Evolutionary conservation across 2,329 filamentous ascomycete species (phyloP).

Genomic region (Colletotrichum magnum): DNA sequence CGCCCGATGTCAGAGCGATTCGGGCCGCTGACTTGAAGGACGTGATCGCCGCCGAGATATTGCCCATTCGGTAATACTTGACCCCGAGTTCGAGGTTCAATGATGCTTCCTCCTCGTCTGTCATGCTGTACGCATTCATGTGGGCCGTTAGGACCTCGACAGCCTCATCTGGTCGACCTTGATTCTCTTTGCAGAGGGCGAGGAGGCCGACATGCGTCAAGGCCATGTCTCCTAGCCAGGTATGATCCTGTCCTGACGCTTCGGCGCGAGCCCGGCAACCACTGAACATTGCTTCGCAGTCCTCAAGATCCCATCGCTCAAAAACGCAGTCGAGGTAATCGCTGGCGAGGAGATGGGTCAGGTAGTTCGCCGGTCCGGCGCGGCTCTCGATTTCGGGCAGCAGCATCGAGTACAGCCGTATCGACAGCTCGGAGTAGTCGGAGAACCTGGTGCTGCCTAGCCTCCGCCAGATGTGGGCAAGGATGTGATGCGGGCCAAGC

Average conservation of each 20-base stretch:
- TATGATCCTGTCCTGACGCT: constrained; percentile 47
- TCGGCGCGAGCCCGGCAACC: constrained; percentile 48
- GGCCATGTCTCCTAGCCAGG: constrained; percentile 50
- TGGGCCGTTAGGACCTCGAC: constrained; percentile 46
- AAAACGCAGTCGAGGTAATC: constrained; percentile 53
- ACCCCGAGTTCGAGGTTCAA: constrained; percentile 51
- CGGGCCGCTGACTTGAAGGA: constrained; percentile 49
- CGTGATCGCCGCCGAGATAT: constrained; percentile 46
- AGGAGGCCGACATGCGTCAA: constrained; percentile 49
- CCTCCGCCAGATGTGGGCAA: constrained; percentile 50
- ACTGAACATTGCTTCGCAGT: constrained; percentile 48
- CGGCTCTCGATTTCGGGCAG: constrained; percentile 49
- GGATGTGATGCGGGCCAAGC: constrained; percentile 47
- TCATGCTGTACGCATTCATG: constrained; percentile 48
- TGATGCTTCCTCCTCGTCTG: constrained; percentile 50
- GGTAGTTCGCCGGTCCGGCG: constrained; percentile 50
- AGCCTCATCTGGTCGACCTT: constrained; percentile 49
- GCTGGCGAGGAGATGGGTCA: constrained; percentile 51
- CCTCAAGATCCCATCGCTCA: constrained; percentile 44
- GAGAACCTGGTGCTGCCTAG: constrained; percentile 49
- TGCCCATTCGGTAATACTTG: constrained; percentile 49
- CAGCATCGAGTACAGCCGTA: constrained; percentile 49
- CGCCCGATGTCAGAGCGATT: constrained; percentile 46
- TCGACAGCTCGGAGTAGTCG: constrained; percentile 51
- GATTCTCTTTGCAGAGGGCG: constrained; percentile 48